Evolutionary conservation across 345 rosid species (phyloP).

Genomic region (Eucalyptus lansdowneana): DNA sequence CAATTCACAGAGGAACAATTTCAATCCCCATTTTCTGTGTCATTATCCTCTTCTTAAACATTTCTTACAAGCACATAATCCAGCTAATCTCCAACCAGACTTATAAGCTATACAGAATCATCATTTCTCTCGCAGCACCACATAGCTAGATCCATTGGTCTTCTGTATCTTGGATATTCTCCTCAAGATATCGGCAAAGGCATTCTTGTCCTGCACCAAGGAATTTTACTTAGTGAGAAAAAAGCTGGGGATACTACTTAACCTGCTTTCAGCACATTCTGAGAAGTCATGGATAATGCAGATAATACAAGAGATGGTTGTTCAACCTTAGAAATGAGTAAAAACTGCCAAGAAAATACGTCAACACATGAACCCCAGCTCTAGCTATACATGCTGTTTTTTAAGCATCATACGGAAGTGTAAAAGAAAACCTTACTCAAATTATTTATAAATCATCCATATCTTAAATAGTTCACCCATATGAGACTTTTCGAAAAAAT

Average conservation of each 20-base stretch:
- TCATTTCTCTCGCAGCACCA: slow-evolving; percentile 56
- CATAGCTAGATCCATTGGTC: slow-evolving; percentile 56
- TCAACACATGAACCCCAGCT: not conserved
- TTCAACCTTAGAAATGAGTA: not conserved
- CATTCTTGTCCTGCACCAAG: slow-evolving; percentile 65
- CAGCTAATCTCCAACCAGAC: not conserved
- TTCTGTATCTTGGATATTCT: slow-evolving; percentile 86
- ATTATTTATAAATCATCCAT: not conserved
- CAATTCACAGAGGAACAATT: not conserved
- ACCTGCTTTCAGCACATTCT: not conserved
- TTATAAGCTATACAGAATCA: not conserved
- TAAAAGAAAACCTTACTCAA: not conserved
- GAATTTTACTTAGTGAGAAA: not conserved
- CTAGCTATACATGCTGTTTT: not conserved
- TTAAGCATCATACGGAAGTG: not conserved
- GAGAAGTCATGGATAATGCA: not conserved
- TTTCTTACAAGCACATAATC: not conserved
- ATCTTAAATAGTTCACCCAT: not conserved
- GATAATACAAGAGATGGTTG: not conserved
- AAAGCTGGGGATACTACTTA: not conserved
- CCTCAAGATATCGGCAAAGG: slow-evolving; percentile 67
- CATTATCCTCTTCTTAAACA: not conserved
- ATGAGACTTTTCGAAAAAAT: not conserved
- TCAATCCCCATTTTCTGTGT: not conserved
- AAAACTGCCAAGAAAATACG: not conserved